phyloP scores from a whole-genome alignment of 2,329 filamentous ascomycete species.

The Phialophora tarda region DNA sequence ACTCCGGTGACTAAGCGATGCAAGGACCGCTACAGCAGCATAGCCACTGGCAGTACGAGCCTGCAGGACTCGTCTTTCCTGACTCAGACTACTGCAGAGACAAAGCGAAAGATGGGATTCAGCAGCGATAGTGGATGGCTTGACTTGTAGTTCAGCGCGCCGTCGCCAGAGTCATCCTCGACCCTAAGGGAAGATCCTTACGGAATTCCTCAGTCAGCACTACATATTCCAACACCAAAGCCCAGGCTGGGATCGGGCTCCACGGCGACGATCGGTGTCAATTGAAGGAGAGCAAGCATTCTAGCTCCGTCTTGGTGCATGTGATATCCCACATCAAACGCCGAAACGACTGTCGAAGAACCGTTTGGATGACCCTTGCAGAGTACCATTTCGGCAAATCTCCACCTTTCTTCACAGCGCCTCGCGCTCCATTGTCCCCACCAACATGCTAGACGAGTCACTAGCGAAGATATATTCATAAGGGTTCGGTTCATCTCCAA shows the following conservation, averaged over 20 bases:
- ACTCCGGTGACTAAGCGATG: slow-evolving; percentile 10
- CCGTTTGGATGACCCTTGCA: neutral
- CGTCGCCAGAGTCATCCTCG: neutral
- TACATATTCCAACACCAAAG: neutral
- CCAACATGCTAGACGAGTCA: neutral
- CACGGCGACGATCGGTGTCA: neutral
- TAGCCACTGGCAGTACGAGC: neutral
- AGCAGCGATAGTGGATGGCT: neutral
- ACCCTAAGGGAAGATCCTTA: slow-evolving; percentile 9
- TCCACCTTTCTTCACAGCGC: neutral
- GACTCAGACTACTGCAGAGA: neutral
- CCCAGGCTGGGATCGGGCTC: neutral
- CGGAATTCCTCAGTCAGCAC: slow-evolving; percentile 8
- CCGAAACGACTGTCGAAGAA: neutral
- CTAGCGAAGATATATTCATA: neutral
- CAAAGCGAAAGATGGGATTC: neutral
- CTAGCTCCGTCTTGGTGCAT: neutral
- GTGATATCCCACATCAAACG: neutral
- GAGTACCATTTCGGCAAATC: neutral
- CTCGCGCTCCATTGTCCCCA: neutral
- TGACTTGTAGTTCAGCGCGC: neutral
- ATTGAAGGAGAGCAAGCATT: neutral
- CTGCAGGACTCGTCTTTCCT: neutral
- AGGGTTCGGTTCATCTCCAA: neutral
- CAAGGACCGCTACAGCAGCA: neutral